Evolutionary conservation across 164 flowering plant genomes (phyloP).

Genomic region (Cinnamomum micranthum): DNA sequence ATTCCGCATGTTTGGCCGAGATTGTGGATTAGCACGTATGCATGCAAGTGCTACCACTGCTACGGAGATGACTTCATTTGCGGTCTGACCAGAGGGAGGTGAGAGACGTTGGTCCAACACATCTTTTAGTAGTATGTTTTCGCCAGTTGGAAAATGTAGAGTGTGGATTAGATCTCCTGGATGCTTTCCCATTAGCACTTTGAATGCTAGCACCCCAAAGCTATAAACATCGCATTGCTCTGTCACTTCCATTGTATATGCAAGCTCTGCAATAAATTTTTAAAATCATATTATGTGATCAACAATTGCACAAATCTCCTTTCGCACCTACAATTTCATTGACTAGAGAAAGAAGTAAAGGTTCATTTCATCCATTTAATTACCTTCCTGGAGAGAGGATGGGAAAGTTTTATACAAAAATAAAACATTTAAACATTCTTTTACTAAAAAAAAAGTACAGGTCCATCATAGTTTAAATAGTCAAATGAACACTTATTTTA

Average conservation of each 20-base stretch:
- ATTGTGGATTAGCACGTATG: conserved; percentile 34
- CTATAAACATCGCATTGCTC: conserved; percentile 6
- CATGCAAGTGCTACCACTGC: conserved; percentile 48
- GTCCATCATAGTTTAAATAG: no score
- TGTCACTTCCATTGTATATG: conserved; percentile 6
- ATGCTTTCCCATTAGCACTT: conserved; percentile 8
- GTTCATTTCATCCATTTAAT: no score
- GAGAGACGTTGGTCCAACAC: conserved; percentile 12
- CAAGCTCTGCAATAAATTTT: conserved; percentile 1
- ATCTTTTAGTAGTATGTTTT: neutral
- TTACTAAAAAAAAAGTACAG: no score
- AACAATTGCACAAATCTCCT: no score
- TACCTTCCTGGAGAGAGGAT: no score
- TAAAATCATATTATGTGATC: no score
- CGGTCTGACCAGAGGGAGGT: conserved; percentile 22
- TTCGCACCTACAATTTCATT: no score
- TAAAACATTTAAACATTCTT: no score
- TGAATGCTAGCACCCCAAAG: neutral
- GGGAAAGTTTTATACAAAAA: no score
- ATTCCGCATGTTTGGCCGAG: conserved; percentile 57
- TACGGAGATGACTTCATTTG: conserved; percentile 38
- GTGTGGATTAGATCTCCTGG: conserved; percentile 8
- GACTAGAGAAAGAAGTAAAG: no score
- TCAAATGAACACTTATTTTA: no score
- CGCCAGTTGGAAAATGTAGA: neutral